phyloP scores from a whole-genome alignment of 345 rosid genomes.

The Murraya paniculata region DNA sequence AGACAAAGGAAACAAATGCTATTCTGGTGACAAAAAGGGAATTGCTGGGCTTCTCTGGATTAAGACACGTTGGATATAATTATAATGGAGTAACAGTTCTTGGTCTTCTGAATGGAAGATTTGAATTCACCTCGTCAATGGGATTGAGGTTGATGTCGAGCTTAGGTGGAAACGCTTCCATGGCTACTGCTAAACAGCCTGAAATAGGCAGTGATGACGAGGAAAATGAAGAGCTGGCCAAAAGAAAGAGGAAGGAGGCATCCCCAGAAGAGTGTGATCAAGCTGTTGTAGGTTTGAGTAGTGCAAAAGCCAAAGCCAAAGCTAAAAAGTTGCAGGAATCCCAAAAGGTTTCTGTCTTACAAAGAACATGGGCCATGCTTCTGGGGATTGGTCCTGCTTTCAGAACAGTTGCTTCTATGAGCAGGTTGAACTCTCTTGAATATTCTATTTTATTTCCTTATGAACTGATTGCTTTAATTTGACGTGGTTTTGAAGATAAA shows the following conservation, averaged over 20 bases:
- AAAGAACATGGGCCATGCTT: slow-evolving; percentile 42
- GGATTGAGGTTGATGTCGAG: slow-evolving; percentile 34
- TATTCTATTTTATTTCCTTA: slow-evolving; percentile 4
- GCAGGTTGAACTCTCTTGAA: slow-evolving; percentile 50
- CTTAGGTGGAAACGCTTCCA: slow-evolving; percentile 49
- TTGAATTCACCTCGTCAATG: slow-evolving; percentile 24
- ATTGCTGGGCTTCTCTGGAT: slow-evolving; percentile 21
- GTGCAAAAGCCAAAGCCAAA: slow-evolving; percentile 62
- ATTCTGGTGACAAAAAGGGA: slow-evolving; percentile 22
- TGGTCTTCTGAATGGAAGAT: slow-evolving; percentile 25
- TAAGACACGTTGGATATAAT: slow-evolving; percentile 19
- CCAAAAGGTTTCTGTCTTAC: slow-evolving; percentile 39
- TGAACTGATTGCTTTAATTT: background rate
- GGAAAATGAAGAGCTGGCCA: slow-evolving; percentile 34
- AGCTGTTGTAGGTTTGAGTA: slow-evolving; percentile 69
- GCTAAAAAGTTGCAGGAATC: slow-evolving; percentile 58
- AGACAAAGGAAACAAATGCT: slow-evolving; percentile 14
- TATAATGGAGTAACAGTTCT: slow-evolving; percentile 28
- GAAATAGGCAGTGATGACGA: slow-evolving; percentile 58
- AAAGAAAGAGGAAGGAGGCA: slow-evolving; percentile 55
- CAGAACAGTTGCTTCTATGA: slow-evolving; percentile 74
- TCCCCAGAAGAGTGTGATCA: slow-evolving; percentile 79
- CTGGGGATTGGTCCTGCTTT: slow-evolving; percentile 64
- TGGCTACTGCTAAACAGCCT: slow-evolving; percentile 55
- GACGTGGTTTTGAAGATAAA: slow-evolving; percentile 4